Evolutionary conservation across 2,329 filamentous ascomycete species (phyloP), one percentile per base, ranked within the genome.

Genomic region (Grosmannia clavigera): DNA sequence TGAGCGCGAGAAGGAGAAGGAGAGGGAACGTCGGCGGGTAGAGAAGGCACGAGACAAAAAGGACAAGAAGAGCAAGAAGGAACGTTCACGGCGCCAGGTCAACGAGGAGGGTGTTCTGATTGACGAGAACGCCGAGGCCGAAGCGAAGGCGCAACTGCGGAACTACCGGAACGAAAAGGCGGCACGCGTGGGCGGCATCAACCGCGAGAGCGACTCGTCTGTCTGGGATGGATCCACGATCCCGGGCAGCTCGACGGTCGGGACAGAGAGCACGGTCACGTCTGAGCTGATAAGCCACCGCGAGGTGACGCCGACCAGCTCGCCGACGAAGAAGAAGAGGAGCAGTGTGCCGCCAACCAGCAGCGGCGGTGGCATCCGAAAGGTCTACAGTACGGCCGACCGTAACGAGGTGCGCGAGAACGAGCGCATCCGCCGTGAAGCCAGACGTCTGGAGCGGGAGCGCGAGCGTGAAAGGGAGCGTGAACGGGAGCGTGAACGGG

Each of bases 111-210:
- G 82, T 29, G 78, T 82, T 19, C 72, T 85, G n/a, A 72, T 84
- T 58, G 85, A 88, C 69, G 80, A 82, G 66, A 73, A 78, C 33
- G 83, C 84, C 67, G 86, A 88, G 70, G 80, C 78, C 48, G 78
- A 78, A 58, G 85, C 82, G 29, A 77, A 85, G 66, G 76, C 83
- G 55, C 86, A 94, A 62, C 82, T 97, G 60, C 83, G 87, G 61
- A 83, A 83, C 40, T 97, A 97, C 76, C 88, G 92, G 29, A 81
- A 90, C 68, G 92, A 97, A 75, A 89, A 86, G 71, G 78, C 90
- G 2, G 92, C 92, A 0, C 82, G 88, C 58, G 91, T 97, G 2
- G 92, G 92, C 43, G 92, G 92, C 25, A 76, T 97, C 71, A 97
- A 97, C 74, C 85, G 86, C 67, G 79, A 87, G 65, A 80, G 85